Evolutionary conservation across 345 rosid species (phyloP).

Genomic region (Diplotaxis tenuifolia): DNA sequence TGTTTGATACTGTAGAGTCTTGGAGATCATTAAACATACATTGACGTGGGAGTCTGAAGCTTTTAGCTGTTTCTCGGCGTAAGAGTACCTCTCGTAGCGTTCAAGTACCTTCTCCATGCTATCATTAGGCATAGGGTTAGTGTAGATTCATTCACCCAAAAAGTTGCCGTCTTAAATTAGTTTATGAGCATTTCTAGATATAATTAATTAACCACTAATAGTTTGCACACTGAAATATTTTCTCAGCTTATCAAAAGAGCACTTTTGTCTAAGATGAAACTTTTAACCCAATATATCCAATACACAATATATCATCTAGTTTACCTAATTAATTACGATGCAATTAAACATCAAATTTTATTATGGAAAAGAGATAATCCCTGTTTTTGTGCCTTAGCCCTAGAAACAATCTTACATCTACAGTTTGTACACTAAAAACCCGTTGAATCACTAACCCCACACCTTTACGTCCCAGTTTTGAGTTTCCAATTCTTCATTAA

Average conservation of each 20-base stretch:
- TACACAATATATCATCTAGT: not conserved
- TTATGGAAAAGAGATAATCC: not conserved
- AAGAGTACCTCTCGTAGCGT: constrained; percentile 68
- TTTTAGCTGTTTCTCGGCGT: constrained; percentile 59
- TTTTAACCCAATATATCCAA: not conserved
- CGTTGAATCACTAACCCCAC: not conserved
- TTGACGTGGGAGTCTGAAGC: constrained; percentile 42
- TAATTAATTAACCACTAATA: not conserved
- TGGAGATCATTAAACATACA: constrained; percentile 30
- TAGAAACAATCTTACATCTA: not conserved
- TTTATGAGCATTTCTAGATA: not conserved
- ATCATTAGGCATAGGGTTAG: constrained; percentile 26
- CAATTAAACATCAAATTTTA: not conserved
- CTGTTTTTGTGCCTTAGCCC: not conserved
- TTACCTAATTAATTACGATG: not conserved
- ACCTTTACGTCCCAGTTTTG: not conserved
- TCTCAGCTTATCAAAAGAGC: not conserved
- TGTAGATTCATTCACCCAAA: constrained; percentile 2
- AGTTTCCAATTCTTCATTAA: not conserved
- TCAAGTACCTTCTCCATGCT: constrained; percentile 83
- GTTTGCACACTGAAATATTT: not conserved
- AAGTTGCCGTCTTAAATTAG: not conserved
- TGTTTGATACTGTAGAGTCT: constrained; percentile 1
- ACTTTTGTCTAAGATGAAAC: not conserved
- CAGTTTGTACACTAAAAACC: not conserved